Evolutionary conservation across 2,329 filamentous ascomycete species (phyloP).

Genomic region (Penicillium sp.): DNA sequence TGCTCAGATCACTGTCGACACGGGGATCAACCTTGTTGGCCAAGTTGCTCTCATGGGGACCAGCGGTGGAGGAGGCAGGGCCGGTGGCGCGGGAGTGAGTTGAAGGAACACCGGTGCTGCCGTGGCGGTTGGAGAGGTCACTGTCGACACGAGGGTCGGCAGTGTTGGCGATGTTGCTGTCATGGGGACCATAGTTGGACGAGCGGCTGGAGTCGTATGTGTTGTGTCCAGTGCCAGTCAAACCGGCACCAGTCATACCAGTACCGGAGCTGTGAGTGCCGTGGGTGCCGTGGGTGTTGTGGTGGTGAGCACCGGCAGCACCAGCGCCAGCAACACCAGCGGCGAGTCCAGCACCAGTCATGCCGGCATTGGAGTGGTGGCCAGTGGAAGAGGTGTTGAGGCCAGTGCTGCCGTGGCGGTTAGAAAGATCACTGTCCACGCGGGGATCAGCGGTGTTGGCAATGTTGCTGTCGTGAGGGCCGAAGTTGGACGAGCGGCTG

Average conservation of each 20-base stretch:
- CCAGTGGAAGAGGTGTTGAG: conserved; percentile 5
- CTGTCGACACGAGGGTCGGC: conserved; percentile 17
- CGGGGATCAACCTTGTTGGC: conserved; percentile 12
- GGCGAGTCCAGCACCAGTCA: not conserved
- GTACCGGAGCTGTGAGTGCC: not conserved
- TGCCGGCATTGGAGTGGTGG: not conserved
- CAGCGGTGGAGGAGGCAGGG: conserved; percentile 12
- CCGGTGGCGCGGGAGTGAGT: conserved; percentile 9
- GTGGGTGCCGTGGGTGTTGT: conserved; percentile 10
- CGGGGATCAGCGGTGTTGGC: conserved; percentile 10
- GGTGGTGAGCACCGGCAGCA: not conserved
- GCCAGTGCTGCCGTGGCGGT: conserved; percentile 1
- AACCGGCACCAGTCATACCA: not conserved
- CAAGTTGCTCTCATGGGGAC: conserved; percentile 15
- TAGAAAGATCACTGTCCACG: conserved; percentile 6
- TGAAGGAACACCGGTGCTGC: not conserved
- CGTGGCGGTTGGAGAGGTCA: conserved; percentile 3
- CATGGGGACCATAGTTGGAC: conserved; percentile 18
- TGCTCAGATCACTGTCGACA: conserved; percentile 12
- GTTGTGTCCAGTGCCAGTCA: not conserved
- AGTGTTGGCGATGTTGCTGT: conserved; percentile 12
- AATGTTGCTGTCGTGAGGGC: conserved; percentile 13
- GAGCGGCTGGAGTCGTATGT: conserved; percentile 9
- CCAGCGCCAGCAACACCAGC: not conserved
- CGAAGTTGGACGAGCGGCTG: conserved; percentile 7